A percentile compares a stretch with the other conserved stretches of the same genome.
phyloP scores from a whole-genome alignment of 2,329 filamentous ascomycete species.

The Fusarium chaquense region DNA sequence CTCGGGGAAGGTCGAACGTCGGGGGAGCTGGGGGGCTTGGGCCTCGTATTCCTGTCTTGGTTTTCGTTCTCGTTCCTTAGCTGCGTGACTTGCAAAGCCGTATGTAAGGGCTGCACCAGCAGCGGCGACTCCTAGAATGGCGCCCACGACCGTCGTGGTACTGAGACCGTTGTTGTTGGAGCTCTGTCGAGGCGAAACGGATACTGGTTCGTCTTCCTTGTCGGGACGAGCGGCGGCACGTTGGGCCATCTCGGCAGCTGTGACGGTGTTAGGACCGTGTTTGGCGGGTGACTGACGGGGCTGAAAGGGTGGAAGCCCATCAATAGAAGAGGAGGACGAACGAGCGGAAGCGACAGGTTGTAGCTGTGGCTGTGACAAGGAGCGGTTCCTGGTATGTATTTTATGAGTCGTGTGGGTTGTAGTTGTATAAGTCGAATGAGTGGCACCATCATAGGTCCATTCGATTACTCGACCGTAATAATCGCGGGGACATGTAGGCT shows the following conservation, averaged over 20 bases:
- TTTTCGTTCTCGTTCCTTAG: conserved; percentile 58
- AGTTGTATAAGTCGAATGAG: conserved; percentile 23
- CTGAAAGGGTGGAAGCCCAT: conserved; percentile 38
- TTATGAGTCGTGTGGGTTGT: conserved; percentile 13
- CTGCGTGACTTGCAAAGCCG: conserved; percentile 69
- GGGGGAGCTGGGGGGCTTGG: conserved; percentile 55
- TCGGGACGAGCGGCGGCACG: conserved; percentile 35
- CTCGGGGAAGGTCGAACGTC: conserved; percentile 62
- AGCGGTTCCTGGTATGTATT: conserved; percentile 34
- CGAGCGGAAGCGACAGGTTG: conserved; percentile 34
- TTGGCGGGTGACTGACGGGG: conserved; percentile 37
- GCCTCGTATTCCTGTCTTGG: conserved; percentile 57
- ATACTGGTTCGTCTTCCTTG: conserved; percentile 38
- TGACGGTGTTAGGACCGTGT: conserved; percentile 40
- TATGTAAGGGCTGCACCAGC: conserved; percentile 75
- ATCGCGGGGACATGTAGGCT: conserved; percentile 48
- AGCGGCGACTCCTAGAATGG: conserved; percentile 83
- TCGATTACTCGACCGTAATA: conserved; percentile 60
- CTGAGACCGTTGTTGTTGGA: conserved; percentile 59
- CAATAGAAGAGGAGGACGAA: conserved; percentile 42
- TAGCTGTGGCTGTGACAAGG: conserved; percentile 42
- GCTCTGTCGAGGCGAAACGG: conserved; percentile 51
- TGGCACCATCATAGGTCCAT: conserved; percentile 62
- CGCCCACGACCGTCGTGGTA: conserved; percentile 76
- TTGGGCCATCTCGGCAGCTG: conserved; percentile 43